Evolutionary conservation across 2,329 filamentous ascomycete species (phyloP), one percentile per base, ranked within the genome.

Genomic region (Claviceps arundinis): DNA sequence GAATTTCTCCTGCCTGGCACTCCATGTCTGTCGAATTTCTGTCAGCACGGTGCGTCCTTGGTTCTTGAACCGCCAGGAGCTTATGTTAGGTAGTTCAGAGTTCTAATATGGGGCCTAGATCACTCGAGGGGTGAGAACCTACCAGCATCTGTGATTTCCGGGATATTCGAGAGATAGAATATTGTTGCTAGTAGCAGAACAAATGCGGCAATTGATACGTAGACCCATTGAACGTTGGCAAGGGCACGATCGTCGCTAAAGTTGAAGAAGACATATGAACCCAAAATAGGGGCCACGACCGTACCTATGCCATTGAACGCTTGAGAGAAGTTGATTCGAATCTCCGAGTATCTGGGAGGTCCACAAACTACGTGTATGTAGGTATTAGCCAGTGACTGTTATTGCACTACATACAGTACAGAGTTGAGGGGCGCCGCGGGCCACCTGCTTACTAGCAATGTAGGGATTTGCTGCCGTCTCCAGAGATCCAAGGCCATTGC

Each of bases 391-490:
- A 56, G 51, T 24, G 22, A 19, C 7, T 5, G 17, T 5, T 4
- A 7, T 41, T 6, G 11, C 16, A 42, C 5, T 7, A 14, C 14
- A 9, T 17, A 5, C 13, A 13, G 13, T 11, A 24, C 16, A 47
- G 7, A 9, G 17, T 24, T 42, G 13, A 13, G 8, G 37, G 19
- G 11, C 5, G 11, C 3, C n/a, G 11, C 4, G 2, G 8, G 6
- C 3, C 19, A 37, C 5, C 16, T 37, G 17, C 50, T 11, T 57
- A 67, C 67, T 77, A 40, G 82, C 80, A 56, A 86, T 81, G 67
- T 84, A 88, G 0, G 85, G 84, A 65, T 90, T 87, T 5, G 86
- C 86, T 1, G 84, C 83, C 0, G 85, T 88, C 68, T 90, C 86
- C 17, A 90, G 78, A 0, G 85, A 85, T 1, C 81, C 81, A 0